A percentile compares a stretch with the other conserved stretches of the same genome.
These are phyloP conservation scores for Yamadazyma conglobata DNA, from an alignment of 1,139 yeast species.

Conservation along the genomic window DNA sequence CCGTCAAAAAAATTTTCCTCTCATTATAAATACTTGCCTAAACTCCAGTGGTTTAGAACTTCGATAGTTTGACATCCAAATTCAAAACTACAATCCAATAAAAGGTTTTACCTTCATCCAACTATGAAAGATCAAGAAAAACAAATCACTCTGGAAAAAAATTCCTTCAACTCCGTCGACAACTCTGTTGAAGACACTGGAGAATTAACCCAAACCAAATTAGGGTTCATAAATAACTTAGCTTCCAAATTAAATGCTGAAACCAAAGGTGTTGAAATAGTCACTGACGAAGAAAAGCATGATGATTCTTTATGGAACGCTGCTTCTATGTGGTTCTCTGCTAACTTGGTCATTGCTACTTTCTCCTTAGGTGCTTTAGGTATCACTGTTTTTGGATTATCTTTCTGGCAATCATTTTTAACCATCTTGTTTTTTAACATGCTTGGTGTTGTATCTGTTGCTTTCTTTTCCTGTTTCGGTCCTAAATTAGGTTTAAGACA, in stretches of 20 bases:
- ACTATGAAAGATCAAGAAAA: conserved; percentile 33
- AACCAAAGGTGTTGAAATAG: conserved; percentile 64
- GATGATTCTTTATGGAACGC: conserved; percentile 64
- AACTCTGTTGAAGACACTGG: conserved; percentile 31
- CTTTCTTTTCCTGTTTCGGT: conserved; percentile 80
- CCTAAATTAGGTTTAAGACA: conserved; percentile 85
- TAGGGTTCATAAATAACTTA: conserved; percentile 21
- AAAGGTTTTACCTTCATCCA: too few species aligned
- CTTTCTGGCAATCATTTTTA: conserved; percentile 65
- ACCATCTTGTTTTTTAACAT: conserved; percentile 67
- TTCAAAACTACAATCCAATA: conserved; percentile 6
- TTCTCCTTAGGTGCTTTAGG: conserved; percentile 82
- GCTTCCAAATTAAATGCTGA: conserved; percentile 50
- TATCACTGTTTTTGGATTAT: conserved; percentile 47
- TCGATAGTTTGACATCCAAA: conserved; percentile 4
- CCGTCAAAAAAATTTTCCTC: too few species aligned
- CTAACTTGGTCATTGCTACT: conserved; percentile 85
- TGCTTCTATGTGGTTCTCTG: conserved; percentile 91
- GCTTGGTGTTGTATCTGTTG: conserved; percentile 75
- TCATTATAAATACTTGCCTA: too few species aligned
- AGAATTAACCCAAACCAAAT: conserved; percentile 16
- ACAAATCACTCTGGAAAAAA: conserved; percentile 80
- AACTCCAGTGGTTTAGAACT: too few species aligned
- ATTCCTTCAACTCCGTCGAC: conserved; percentile 35
- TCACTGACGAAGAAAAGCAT: conserved; percentile 65